A percentile compares a stretch with the other conserved stretches of the same genome.
Conservation (phyloP, 2,329 filamentous ascomycete species). For the Mollisia scopiformis region DNA sequence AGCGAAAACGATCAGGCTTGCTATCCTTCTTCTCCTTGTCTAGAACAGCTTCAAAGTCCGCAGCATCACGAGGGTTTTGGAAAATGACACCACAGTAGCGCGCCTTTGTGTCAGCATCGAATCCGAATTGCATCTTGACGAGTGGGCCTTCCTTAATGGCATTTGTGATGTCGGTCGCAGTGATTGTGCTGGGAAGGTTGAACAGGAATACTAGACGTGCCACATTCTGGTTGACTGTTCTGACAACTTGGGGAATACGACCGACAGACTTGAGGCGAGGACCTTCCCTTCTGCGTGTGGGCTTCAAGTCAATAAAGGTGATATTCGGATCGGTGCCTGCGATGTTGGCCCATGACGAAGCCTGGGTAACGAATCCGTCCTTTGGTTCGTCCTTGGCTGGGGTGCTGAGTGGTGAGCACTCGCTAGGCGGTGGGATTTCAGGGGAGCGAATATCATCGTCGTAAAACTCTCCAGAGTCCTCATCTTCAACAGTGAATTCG, state of each 20-base stretch:
- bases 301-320: slow-evolving; percentile 24
- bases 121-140: slow-evolving; percentile 31
- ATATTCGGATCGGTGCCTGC: slow-evolving; percentile 21
- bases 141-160: slow-evolving; percentile 34
- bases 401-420: neutral
- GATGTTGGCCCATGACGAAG: slow-evolving; percentile 32
- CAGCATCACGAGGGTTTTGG: slow-evolving; percentile 29
- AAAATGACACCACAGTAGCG: slow-evolving; percentile 34
- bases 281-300: neutral
- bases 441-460: neutral
- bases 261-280: slow-evolving; percentile 20
- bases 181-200: slow-evolving; percentile 30
- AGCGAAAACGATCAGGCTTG: slow-evolving; percentile 29
- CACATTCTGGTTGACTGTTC: slow-evolving; percentile 20
- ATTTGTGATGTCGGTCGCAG: slow-evolving; percentile 30
- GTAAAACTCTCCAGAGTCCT: neutral
- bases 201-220: slow-evolving; percentile 33
- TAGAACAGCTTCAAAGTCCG: slow-evolving; percentile 25
- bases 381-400: neutral
- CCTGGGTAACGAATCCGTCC: slow-evolving; percentile 10
- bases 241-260: slow-evolving; percentile 17
- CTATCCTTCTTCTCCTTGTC: slow-evolving; percentile 20
- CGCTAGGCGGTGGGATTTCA: neutral
- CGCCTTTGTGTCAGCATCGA: slow-evolving; percentile 22
- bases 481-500: neutral